Evolutionary conservation across 352 stramenopile species (phyloP).

Genomic region (Pythium plurisporium): DNA sequence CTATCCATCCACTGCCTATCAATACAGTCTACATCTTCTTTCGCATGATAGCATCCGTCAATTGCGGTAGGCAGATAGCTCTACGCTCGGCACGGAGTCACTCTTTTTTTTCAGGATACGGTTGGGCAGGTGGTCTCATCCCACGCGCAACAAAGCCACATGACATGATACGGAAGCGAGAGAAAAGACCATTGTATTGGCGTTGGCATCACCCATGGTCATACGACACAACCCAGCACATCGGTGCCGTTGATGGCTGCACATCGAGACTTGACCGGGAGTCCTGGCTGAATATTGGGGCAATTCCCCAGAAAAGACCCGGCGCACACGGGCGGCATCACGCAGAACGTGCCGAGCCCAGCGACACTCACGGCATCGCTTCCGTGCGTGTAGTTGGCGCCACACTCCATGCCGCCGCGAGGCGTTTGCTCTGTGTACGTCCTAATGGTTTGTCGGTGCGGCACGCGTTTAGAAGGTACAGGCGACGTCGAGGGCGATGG

Average conservation of each 20-base stretch:
- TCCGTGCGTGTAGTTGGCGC: neutral
- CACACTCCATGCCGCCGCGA: neutral
- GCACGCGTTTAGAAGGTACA: neutral
- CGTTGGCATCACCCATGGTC: neutral
- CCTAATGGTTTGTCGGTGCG: neutral
- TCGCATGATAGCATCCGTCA: no score
- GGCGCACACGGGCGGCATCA: slow-evolving; percentile 10
- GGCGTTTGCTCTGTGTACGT: neutral
- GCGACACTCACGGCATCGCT: slow-evolving; percentile 17
- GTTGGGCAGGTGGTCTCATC: no score
- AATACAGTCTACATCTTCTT: no score
- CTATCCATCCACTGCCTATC: no score
- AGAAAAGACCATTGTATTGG: neutral
- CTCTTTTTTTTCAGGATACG: no score
- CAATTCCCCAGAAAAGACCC: slow-evolving; percentile 7
- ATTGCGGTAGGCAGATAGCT: no score
- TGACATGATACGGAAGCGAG: neutral
- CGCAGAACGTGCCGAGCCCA: slow-evolving; percentile 20
- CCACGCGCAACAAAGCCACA: no score
- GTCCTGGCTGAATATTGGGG: slow-evolving; percentile 12
- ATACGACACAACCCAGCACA: slow-evolving; percentile 13
- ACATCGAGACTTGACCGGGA: neutral
- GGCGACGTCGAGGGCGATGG: neutral
- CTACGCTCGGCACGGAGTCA: no score
- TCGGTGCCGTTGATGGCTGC: neutral